Conservation (phyloP, 164 flowering plant genomes). For the Magnolia kwangsiensis region DNA sequence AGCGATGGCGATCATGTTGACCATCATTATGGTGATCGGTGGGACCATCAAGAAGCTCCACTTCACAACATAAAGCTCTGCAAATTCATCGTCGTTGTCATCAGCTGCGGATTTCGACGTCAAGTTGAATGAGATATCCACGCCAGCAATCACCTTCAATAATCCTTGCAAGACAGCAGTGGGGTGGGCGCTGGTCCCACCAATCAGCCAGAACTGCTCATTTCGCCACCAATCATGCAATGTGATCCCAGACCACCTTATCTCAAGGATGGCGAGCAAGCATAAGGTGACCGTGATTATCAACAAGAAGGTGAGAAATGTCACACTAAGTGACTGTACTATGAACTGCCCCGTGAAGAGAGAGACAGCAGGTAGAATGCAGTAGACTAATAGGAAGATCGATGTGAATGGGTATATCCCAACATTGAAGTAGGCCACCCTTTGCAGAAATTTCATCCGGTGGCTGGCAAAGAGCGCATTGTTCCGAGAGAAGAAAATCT, state of each 20-base stretch:
- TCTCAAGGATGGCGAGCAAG: constrained; percentile 71
- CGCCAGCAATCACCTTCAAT: constrained; percentile 79
- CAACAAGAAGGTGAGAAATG: constrained; percentile 59
- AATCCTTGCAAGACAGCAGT: constrained; percentile 89
- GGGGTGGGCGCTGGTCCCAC: constrained; percentile 93
- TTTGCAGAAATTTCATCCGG: constrained; percentile 79
- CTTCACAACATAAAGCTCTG: constrained; percentile 68
- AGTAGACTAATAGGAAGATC: constrained; percentile 65
- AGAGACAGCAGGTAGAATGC: constrained; percentile 81
- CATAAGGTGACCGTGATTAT: constrained; percentile 69
- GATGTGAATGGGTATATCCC: constrained; percentile 95
- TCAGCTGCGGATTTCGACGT: constrained; percentile 81
- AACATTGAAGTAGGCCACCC: constrained; percentile 79
- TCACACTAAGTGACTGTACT: constrained; percentile 60
- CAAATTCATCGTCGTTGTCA: constrained; percentile 81
- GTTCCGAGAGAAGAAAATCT: constrained; percentile 89
- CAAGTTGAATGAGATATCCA: constrained; percentile 85
- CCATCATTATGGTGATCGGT: constrained; percentile 79
- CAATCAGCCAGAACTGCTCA: constrained; percentile 95
- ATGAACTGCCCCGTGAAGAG: constrained; percentile 89
- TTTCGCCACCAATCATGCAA: constrained; percentile 97
- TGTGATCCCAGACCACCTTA: constrained; percentile 84
- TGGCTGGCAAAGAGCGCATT: constrained; percentile 71
- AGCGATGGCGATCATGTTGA: constrained; percentile 69
- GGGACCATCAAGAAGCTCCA: constrained; percentile 86